A percentile compares a stretch with the other conserved stretches of the same genome.
Evolutionary conservation across 352 stramenopile genomes (phyloP).

Genomic region (Phytophthora uliginosa): DNA sequence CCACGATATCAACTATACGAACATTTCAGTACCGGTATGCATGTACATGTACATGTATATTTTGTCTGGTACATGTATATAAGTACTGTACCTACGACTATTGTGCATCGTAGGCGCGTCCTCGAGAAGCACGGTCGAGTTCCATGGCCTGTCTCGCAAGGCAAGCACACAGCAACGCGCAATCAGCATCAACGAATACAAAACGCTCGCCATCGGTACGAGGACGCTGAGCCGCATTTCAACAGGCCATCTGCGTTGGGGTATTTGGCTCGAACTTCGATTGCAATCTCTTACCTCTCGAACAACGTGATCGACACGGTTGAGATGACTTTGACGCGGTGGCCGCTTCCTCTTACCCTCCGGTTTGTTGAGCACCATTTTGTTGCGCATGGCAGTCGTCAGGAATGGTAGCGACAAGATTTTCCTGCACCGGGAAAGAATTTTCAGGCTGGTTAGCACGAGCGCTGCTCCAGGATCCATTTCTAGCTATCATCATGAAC

Average conservation of each 20-base stretch:
- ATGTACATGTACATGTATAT: slow-evolving; percentile 35
- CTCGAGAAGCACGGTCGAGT: slow-evolving; percentile 67
- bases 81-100: slow-evolving; percentile 17
- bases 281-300: slow-evolving; percentile 57
- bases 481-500: slow-evolving; percentile 1
- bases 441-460: slow-evolving; percentile 21
- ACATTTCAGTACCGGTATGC: slow-evolving; percentile 7
- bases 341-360: slow-evolving; percentile 71
- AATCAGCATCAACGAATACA: slow-evolving; percentile 23
- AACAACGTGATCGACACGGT: slow-evolving; percentile 73
- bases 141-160: slow-evolving; percentile 60
- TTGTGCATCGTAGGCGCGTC: slow-evolving; percentile 42
- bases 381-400: slow-evolving; percentile 67
- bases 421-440: slow-evolving; percentile 51
- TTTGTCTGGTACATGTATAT: slow-evolving; percentile 8
- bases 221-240: slow-evolving; percentile 8
- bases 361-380: slow-evolving; percentile 79
- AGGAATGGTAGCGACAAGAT: slow-evolving; percentile 82
- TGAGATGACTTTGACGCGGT: slow-evolving; percentile 47
- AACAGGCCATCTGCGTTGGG: slow-evolving; percentile 22
- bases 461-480: slow-evolving; percentile 1
- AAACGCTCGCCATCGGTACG: background rate
- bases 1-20: too few species aligned
- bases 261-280: slow-evolving; percentile 12
- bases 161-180: slow-evolving; percentile 5